Evolutionary conservation across 345 rosid genomes (phyloP).

Genomic region (Pugionium dolabratum): DNA sequence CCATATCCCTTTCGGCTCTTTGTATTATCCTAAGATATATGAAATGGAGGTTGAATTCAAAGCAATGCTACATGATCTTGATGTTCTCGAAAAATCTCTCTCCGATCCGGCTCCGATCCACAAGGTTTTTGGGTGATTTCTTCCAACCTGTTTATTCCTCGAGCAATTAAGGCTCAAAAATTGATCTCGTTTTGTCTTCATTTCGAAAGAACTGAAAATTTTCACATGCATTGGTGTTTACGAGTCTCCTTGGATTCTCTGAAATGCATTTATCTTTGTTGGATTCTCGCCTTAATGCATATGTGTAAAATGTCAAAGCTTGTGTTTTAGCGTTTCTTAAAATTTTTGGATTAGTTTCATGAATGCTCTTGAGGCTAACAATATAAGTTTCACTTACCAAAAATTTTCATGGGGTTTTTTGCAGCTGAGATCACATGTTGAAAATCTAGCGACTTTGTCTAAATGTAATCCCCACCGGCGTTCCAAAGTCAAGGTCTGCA

Average conservation of each 20-base stretch:
- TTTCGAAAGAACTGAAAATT: neutral
- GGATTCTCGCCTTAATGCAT: neutral
- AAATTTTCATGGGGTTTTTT: slow-evolving; percentile 18
- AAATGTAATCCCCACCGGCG: slow-evolving; percentile 58
- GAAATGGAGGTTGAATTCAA: slow-evolving; percentile 75
- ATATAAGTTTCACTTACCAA: neutral
- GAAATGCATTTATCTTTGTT: slow-evolving; percentile 11
- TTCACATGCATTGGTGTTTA: slow-evolving; percentile 21
- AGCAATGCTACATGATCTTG: slow-evolving; percentile 61
- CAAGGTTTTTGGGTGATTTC: slow-evolving; percentile 45
- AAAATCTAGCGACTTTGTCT: slow-evolving; percentile 54
- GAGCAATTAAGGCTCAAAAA: neutral
- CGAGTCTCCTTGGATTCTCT: slow-evolving; percentile 3
- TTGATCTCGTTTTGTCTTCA: neutral
- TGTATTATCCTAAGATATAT: slow-evolving; percentile 6
- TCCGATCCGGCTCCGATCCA: slow-evolving; percentile 63
- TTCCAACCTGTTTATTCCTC: neutral
- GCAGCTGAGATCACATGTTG: slow-evolving; percentile 63
- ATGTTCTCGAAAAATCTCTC: slow-evolving; percentile 54
- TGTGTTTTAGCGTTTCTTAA: slow-evolving; percentile 20
- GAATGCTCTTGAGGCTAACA: neutral
- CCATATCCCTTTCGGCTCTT: neutral
- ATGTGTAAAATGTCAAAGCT: neutral
- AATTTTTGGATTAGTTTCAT: neutral
- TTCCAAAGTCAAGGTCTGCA: slow-evolving; percentile 70